Evolutionary conservation across 257 asterid genomes (phyloP), one percentile per base, ranked within the genome.

Genomic region (Euphrasia confusa): DNA sequence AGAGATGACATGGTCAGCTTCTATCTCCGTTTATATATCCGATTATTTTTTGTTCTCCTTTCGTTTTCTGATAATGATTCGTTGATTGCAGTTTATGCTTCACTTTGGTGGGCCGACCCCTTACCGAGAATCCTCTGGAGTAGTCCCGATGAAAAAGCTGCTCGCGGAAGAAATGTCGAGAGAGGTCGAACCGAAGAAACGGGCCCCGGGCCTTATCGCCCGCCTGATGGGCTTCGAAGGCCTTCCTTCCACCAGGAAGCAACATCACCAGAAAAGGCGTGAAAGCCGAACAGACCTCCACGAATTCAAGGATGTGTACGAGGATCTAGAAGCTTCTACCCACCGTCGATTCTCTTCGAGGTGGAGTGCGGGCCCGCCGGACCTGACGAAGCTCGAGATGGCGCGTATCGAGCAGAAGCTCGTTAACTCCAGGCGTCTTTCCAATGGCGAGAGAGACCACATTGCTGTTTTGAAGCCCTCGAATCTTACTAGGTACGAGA

Each of bases 221-320:
- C 76, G 82, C 75, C 74, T 93, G 74, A 93, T 84, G 94, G 97
- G 96, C 60, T 81, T 89, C 12, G 99, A 87, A 64, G 87, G 87
- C 60, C 75, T 85, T 61, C 95, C 90, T 32, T 74, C 88, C 57
- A 86, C 85, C 15, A n/a, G 52, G 21, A 37, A 37, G 9, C 42
- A 37, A 37, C 42, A 37, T 3, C 42, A 37, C 42, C 42, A 37
- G 3, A 37, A 37, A 37, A 37, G 42, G 42, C 42, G 10, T 7
- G 42, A 37, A 2, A 2, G 12, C 42, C 42, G 42, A 37, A 70
- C 63, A 65, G 86, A 87, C 28, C 87, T 80, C 45, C 90, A 60
- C 40, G 89, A 76, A 50, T 83, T 81, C 73, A 87, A 79, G 72
- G 95, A 89, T 69, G 92, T 89, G 48, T 80, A 83, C 53, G 99